phyloP scores from a whole-genome alignment of 2,329 filamentous ascomycete species.

The Sarocladiaceae sp. region DNA sequence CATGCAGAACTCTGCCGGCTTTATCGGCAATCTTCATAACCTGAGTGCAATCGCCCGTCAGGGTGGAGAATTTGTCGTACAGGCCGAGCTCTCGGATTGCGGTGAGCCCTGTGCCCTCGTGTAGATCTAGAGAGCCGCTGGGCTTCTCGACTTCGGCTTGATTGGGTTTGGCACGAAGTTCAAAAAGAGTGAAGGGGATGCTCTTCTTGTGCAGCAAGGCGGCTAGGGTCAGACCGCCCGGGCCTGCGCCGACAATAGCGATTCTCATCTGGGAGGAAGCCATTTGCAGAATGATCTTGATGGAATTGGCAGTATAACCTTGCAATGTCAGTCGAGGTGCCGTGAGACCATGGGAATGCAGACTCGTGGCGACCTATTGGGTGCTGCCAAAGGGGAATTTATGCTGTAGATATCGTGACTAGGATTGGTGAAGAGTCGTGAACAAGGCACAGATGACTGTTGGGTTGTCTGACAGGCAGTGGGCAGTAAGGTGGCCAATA shows the following conservation, averaged over 20 bases:
- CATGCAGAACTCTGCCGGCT: constrained; percentile 18
- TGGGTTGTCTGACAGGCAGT: too few relatives aligned
- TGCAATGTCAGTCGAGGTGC: too few relatives aligned
- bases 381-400: too few relatives aligned
- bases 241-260: constrained; percentile 40
- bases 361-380: too few relatives aligned
- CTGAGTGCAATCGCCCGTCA: constrained; percentile 37
- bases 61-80: constrained; percentile 33
- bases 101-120: constrained; percentile 35
- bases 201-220: constrained; percentile 34
- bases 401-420: too few relatives aligned
- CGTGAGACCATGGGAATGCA: too few relatives aligned
- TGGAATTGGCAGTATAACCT: too few relatives aligned
- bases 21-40: constrained; percentile 26
- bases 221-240: constrained; percentile 40
- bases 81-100: constrained; percentile 39
- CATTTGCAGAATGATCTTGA: too few relatives aligned
- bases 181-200: constrained; percentile 28
- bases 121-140: constrained; percentile 43
- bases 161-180: constrained; percentile 24
- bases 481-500: too few relatives aligned
- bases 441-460: too few relatives aligned
- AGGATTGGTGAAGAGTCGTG: too few relatives aligned
- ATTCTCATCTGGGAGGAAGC: constrained; percentile 18
- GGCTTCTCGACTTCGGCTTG: constrained; percentile 19